Base-by-base conservation (phyloP, 169 alveolate species). In the Babesia ovis region DNA sequence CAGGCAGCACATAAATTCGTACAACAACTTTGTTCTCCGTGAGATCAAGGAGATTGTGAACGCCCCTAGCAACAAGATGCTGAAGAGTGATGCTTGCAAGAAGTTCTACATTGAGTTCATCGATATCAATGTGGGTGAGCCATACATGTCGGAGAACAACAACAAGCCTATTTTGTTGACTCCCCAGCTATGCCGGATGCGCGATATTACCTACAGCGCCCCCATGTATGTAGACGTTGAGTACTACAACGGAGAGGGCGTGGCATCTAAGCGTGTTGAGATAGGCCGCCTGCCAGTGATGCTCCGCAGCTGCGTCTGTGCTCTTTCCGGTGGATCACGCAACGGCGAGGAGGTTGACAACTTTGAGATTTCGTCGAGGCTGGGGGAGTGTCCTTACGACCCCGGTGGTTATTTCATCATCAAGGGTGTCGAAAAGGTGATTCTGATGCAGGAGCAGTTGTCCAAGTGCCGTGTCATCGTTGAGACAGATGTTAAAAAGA, bases 341-440 rank as follows among this genome's bases (percentile, higher is more conserved):
- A 55, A 41, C 31, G 16, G 34, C 31, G 61, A 37, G 23, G n/a
- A 23, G 29, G 61, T 64, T 0, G 74, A 64, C 35, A 50, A 45
- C 51, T 79, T 79, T 43, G 73, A 68, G 27, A 83, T 83, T 51
- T 67, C 86, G 41, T 83, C 81, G 67, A 57, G 80, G 43, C 83
- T 90, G 46, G 90, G 91, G 18, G 97, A 92, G 70, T 94, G 98
- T 51, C 97, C 97, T 8, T 95, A 93, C 74, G 99, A 96, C 70
- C 99, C 99, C 9, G 98, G 99, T 58, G 99, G 99, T 23, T 98
- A 98, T 87, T 98, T 98, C 91, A 96, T 98, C 35, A 95, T 98
- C 31, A 95, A 94, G 85, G 99, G 99, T 14, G 96, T 97, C 3
- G 99, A 98, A 85, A 97, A 97, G 84, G 99, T 89, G 25, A 85